A percentile compares a stretch with the other conserved stretches of the same genome.
These are phyloP conservation scores for Zoysia japonica DNA, from an alignment of 176 grass and related monocot species.

Conservation along the genomic window DNA sequence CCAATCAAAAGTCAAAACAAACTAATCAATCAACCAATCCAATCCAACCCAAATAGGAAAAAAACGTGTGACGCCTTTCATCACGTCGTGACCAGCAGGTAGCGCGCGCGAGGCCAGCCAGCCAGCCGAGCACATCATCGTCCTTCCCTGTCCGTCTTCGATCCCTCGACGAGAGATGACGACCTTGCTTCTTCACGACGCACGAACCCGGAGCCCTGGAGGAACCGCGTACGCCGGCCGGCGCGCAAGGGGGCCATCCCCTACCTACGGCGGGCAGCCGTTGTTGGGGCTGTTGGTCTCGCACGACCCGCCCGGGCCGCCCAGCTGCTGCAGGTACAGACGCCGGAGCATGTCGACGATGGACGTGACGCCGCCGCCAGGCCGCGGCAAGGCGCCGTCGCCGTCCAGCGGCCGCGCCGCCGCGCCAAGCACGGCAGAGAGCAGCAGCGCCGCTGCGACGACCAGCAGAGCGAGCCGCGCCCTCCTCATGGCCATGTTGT, in stretches of 20 bases:
- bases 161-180: neutral
- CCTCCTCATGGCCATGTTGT: neutral
- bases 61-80: neutral
- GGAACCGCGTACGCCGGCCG: neutral
- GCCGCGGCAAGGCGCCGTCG: slow-evolving; percentile 12
- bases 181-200: neutral
- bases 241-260: neutral
- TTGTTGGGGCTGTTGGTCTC: slow-evolving; percentile 55
- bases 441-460: slow-evolving; percentile 2
- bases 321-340: slow-evolving; percentile 50
- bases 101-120: neutral
- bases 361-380: slow-evolving; percentile 12
- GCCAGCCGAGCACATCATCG: neutral
- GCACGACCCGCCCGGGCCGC: slow-evolving; percentile 43
- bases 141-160: neutral
- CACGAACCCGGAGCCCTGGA: neutral
- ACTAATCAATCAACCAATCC: slow-evolving; percentile 1
- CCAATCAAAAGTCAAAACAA: neutral
- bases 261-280: slow-evolving; percentile 38
- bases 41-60: neutral
- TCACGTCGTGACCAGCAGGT: neutral
- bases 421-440: slow-evolving; percentile 21
- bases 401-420: slow-evolving; percentile 42
- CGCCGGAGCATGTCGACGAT: slow-evolving; percentile 38
- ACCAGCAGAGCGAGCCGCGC: neutral